phyloP scores from a whole-genome alignment of 805 yeast species.

The Candida alai region DNA sequence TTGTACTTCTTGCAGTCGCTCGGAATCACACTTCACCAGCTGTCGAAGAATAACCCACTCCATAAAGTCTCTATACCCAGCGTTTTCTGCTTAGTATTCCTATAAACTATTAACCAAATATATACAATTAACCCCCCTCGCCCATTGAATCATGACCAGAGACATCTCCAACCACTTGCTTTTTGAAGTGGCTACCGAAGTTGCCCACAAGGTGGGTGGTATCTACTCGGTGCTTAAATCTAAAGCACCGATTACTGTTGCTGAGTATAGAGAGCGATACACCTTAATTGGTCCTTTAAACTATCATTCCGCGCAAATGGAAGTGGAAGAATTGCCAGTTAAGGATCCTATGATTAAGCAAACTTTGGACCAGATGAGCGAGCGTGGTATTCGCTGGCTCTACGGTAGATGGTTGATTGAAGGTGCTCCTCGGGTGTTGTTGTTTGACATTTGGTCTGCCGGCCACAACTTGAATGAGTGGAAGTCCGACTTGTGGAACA shows the following conservation, averaged over 20 bases:
- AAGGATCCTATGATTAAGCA: constrained; percentile 51
- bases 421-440: constrained; percentile 91
- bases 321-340: constrained; percentile 72
- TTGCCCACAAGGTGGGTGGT: constrained; percentile 96
- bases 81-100: no score
- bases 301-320: constrained; percentile 67
- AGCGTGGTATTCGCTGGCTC: constrained; percentile 75
- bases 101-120: no score
- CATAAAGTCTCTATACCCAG: no score
- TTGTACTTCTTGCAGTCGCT: constrained; percentile 2
- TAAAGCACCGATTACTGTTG: constrained; percentile 93
- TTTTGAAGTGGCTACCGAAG: constrained; percentile 95
- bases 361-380: constrained; percentile 73
- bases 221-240: constrained; percentile 95
- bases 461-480: constrained; percentile 72
- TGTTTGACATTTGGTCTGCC: constrained; percentile 84
- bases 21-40: neutral
- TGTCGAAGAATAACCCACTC: neutral
- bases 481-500: constrained; percentile 90
- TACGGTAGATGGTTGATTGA: constrained; percentile 97
- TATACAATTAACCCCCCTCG: no score
- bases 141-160: constrained; percentile 61
- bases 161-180: constrained; percentile 84
- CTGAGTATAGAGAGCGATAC: constrained; percentile 86
- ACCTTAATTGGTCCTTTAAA: constrained; percentile 84